Evolutionary conservation across 441 rosid genomes (phyloP), one percentile per base, ranked within the genome.

Genomic region (Daphne laureola): DNA sequence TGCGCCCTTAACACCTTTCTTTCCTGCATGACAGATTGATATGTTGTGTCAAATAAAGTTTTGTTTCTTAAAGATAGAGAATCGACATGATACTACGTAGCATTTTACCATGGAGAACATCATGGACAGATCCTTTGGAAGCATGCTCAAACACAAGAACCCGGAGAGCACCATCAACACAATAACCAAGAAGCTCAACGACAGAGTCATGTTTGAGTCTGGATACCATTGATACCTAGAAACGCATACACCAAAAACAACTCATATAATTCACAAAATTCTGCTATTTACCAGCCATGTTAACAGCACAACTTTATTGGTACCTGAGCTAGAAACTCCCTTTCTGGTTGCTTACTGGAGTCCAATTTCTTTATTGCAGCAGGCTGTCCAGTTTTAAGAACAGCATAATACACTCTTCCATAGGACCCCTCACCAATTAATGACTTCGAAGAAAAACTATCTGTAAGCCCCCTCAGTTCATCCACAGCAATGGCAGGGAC

Each of bases 311-410:
- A 43, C 36, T 55, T 64, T 40, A 14, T 26, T 27, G 38, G 56
- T 26, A 81, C 91, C 85, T 81, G 82, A 8, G 82, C 73, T 23
- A 65, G 78, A 52, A 79, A 67, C 51, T 81, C 85, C 67, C 68
- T 76, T 54, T 73, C 79, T 0, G 86, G 85, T 66, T 79, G 87
- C 73, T 72, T 79, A 59, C 80, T 79, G 36, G 80, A 77, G 70
- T 81, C 87, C 57, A 77, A 62, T 59, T 79, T 84, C 75, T 84
- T 84, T 31, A 84, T 73, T 14, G 87, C 86, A 41, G 70, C 74
- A 3, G 79, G 72, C 57, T 61, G 72, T 35, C 82, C 91, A 48
- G 49, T 77, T 43, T 60, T 73, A 15, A 84, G 72, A 61, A 78
- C 65, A 69, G 80, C 87, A 15, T 70, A 59, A 58, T 75, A 77